Conservation (phyloP, 2,329 filamentous ascomycete genomes). For the Alternaria sp. region DNA sequence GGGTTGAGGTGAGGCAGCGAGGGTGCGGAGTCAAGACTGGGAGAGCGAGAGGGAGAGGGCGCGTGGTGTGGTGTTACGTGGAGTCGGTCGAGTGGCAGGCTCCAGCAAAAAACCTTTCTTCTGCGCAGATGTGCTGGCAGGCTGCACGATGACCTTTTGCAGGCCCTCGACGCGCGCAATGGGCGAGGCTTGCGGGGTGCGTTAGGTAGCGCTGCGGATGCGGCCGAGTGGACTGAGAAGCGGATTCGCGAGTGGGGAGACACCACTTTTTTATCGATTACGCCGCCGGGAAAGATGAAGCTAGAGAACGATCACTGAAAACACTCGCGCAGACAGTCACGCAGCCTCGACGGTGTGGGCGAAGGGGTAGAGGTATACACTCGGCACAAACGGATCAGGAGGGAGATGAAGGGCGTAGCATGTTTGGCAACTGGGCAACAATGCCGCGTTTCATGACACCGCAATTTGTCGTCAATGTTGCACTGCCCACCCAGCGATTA, state of each 20-base stretch:
- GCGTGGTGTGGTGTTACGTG: slow-evolving; percentile 17
- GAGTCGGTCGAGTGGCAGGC: slow-evolving; percentile 17
- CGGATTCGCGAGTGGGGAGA: slow-evolving; percentile 24
- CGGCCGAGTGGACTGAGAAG: slow-evolving; percentile 10
- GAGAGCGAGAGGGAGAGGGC: slow-evolving; percentile 1
- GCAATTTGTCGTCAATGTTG: slow-evolving; percentile 29
- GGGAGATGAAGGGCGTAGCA: slow-evolving; percentile 27
- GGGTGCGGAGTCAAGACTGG: background rate
- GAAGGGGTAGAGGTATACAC: slow-evolving; percentile 4
- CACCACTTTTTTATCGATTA: slow-evolving; percentile 32
- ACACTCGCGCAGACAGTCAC: slow-evolving; percentile 1
- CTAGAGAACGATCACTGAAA: background rate
- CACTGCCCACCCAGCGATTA: slow-evolving; percentile 20
- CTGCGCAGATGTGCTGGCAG: slow-evolving; percentile 32
- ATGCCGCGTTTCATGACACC: slow-evolving; percentile 35
- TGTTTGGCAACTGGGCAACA: slow-evolving; percentile 20
- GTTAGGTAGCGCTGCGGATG: slow-evolving; percentile 30
- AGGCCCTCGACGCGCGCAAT: slow-evolving; percentile 28
- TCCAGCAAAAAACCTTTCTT: slow-evolving; percentile 13
- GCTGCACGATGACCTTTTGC: slow-evolving; percentile 21
- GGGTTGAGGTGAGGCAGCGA: background rate
- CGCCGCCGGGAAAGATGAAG: slow-evolving; percentile 12
- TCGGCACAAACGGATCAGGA: slow-evolving; percentile 11
- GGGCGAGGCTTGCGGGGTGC: slow-evolving; percentile 38
- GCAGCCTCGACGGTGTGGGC: background rate